Conservation (phyloP, 2,329 filamentous ascomycete genomes). For the Balansia obtecta region DNA sequence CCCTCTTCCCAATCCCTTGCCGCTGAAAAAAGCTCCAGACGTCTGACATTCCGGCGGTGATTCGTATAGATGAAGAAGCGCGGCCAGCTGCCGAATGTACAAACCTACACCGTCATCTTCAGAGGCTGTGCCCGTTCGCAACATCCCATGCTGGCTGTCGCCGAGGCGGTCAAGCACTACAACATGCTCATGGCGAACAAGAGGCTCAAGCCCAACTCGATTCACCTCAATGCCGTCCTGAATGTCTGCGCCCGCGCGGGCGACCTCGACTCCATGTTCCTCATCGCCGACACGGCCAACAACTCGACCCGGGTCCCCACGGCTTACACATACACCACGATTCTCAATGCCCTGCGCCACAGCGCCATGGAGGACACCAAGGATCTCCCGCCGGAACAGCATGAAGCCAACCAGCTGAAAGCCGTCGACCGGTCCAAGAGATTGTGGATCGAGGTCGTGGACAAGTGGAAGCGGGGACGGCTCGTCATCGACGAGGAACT, state of each 20-base stretch:
- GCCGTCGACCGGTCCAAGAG: constrained; percentile 54
- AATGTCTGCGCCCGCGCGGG: constrained; percentile 62
- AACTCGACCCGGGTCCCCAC: constrained; percentile 51
- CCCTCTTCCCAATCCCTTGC: not conserved
- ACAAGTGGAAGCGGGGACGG: constrained; percentile 61
- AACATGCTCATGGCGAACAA: constrained; percentile 55
- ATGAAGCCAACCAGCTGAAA: constrained; percentile 23
- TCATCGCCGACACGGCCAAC: constrained; percentile 60
- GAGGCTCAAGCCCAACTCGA: constrained; percentile 57
- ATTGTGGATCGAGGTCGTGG: constrained; percentile 70
- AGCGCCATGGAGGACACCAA: constrained; percentile 15
- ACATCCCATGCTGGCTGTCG: constrained; percentile 46
- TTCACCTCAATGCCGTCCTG: constrained; percentile 82
- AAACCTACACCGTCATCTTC: constrained; percentile 78
- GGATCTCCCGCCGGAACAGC: constrained; percentile 17
- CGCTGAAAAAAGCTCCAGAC: not conserved
- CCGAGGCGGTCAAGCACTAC: constrained; percentile 64
- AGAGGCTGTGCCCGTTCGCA: constrained; percentile 54
- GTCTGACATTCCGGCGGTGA: not conserved
- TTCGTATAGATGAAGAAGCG: constrained; percentile 79
- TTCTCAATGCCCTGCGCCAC: constrained; percentile 61
- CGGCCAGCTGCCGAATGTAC: constrained; percentile 62
- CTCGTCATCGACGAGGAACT: constrained; percentile 66
- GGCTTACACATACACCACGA: constrained; percentile 63
- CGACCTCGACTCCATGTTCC: constrained; percentile 73